Conservation (phyloP, 208 protist genomes). For the Trichomonas vaginalis region DNA sequence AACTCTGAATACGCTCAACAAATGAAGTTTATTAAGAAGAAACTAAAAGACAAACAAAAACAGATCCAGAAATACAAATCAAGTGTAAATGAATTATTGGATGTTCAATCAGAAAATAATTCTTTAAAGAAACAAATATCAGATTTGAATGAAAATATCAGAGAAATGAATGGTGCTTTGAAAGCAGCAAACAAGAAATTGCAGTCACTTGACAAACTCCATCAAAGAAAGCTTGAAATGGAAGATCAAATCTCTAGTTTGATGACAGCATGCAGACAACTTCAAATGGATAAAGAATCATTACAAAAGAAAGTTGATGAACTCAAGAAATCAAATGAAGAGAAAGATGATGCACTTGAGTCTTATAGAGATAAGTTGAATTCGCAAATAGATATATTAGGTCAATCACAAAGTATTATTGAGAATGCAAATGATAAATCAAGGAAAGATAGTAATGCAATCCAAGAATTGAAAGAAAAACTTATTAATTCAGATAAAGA, state of each 20-base stretch:
- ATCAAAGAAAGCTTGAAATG: neutral
- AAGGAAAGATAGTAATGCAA: neutral
- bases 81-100: neutral
- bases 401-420: neutral
- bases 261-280: neutral
- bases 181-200: neutral
- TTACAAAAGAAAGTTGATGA: neutral
- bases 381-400: neutral
- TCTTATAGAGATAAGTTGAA: neutral
- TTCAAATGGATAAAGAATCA: neutral
- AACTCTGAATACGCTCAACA: neutral
- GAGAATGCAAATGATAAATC: neutral
- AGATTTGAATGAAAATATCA: neutral
- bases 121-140: neutral
- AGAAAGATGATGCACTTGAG: neutral
- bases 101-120: neutral
- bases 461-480: neutral
- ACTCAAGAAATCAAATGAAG: neutral
- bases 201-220: neutral
- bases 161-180: neutral
- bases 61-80: neutral
- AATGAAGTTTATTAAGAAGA: neutral
- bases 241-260: neutral
- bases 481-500: neutral
- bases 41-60: neutral